Base-by-base conservation (phyloP, 1,284 basidiomycete species). In the Polyporus tsugae region DNA sequence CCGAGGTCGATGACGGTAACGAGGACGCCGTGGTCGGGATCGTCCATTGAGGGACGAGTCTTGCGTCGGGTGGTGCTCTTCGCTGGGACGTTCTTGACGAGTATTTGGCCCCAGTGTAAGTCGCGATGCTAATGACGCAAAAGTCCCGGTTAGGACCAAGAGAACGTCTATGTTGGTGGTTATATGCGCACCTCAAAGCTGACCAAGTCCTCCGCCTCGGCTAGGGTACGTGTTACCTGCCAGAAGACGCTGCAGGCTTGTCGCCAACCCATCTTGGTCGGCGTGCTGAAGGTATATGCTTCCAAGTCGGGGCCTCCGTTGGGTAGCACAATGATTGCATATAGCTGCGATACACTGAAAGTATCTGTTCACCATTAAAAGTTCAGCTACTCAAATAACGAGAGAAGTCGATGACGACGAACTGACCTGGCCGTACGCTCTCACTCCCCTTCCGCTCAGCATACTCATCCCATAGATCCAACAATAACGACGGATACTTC, bases 91-190 rank as follows among this genome's bases (percentile, higher is more conserved):
- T 87, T 84, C 74, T 89, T 90, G 60, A 99, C 89, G 11, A 99
- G 87, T 61, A 99, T 93, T 80, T 99, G 98, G n/a, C 97, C 97
- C 90, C 96, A 96, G 77, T 99, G 97, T 42, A 99, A 86, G 79
- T 99, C 97, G 22, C 97, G 95, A 80, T 99, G 98, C 95, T 98
- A 77, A 9, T 15, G 39, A 33, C 38, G 15, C 25, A 15, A 11
- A 5, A 58, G 13, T 29, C 29, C 2, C 17, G 39, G 22, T 46
- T 2, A 63, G 38, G 22, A 52, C 63, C 29, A 15, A 25, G 10
- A 25, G 39, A 61, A 53, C 69, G 17, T 38, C 38, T 29, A n/a
- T n/a, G 66, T 49, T 61, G 19, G 25, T 36, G 62, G 29, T 1
- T 38, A 55, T 39, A 72, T 73, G 57, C 71, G 63, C 72, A 96